Evolutionary conservation across 768 basidiomycete species (phyloP).

Genomic region (Royoungia palumana): DNA sequence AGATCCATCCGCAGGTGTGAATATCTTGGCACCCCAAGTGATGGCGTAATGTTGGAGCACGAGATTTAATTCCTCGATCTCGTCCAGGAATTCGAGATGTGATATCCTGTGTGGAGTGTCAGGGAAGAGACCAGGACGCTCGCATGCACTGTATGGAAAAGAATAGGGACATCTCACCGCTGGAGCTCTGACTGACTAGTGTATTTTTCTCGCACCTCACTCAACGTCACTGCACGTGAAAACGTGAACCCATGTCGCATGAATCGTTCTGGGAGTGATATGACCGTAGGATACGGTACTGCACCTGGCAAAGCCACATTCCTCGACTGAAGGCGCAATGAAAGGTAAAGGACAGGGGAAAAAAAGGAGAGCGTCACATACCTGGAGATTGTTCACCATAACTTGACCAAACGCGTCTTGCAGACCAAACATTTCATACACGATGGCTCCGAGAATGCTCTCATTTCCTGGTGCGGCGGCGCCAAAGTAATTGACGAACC

Average conservation of each 20-base stretch:
- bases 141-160: neutral
- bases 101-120: constrained; percentile 53
- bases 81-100: constrained; percentile 83
- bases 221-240: constrained; percentile 60
- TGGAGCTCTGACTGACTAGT: constrained; percentile 49
- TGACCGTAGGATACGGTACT: constrained; percentile 53
- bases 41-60: constrained; percentile 89
- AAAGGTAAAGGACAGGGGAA: neutral
- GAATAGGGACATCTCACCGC: constrained; percentile 39
- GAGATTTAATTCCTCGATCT: constrained; percentile 91
- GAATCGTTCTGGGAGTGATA: constrained; percentile 59
- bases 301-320: constrained; percentile 75
- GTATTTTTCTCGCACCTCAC: constrained; percentile 58
- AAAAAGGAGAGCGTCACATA: constrained; percentile 24
- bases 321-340: constrained; percentile 47
- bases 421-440: constrained; percentile 94
- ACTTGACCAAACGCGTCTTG: constrained; percentile 88
- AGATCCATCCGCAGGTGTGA: neutral
- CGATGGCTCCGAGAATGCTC: constrained; percentile 48
- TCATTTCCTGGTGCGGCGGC: neutral
- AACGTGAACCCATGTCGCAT: constrained; percentile 50
- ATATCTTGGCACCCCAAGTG: constrained; percentile 51
- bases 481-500: constrained; percentile 61
- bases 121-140: neutral
- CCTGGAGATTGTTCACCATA: constrained; percentile 86